phyloP scores from a whole-genome alignment of 2,329 filamentous ascomycete genomes.

The Blastomyces gilchristii region DNA sequence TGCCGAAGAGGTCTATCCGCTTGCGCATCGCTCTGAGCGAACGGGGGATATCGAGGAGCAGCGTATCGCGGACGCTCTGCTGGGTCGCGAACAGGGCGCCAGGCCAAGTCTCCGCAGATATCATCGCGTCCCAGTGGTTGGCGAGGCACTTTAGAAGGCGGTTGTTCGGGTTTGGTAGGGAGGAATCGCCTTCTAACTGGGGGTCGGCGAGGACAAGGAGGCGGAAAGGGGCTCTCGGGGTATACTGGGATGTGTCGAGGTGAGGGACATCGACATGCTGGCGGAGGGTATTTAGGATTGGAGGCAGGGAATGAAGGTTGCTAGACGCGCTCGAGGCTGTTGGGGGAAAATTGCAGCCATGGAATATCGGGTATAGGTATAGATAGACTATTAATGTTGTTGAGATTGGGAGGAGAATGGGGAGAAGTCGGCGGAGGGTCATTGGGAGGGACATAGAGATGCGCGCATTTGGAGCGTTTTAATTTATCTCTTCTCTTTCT shows the following conservation, averaged over 20 bases:
- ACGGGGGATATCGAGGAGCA: constrained; percentile 57
- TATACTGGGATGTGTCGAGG: constrained; percentile 14
- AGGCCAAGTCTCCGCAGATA: constrained; percentile 10
- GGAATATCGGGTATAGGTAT: constrained; percentile 77
- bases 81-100: constrained; percentile 14
- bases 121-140: constrained; percentile 27
- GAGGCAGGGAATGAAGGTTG: constrained; percentile 10
- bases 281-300: constrained; percentile 28
- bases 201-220: constrained; percentile 84
- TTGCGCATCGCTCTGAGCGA: constrained; percentile 62
- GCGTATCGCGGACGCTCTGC: constrained; percentile 30
- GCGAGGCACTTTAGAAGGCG: constrained; percentile 34
- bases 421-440: constrained; percentile 37
- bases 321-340: constrained; percentile 9
- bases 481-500: neutral
- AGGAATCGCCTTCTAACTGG: constrained; percentile 85
- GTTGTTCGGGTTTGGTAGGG: constrained; percentile 51
- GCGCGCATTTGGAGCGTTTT: constrained; percentile 14
- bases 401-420: constrained; percentile 53
- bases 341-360: constrained; percentile 67
- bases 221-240: constrained; percentile 59
- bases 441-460: constrained; percentile 43
- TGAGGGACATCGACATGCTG: constrained; percentile 25
- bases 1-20: constrained; percentile 76
- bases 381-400: constrained; percentile 64